Percentiles rank a stretch among this genome's conserved stretches.
phyloP scores from a whole-genome alignment of 192 early-diverging fungal species.

The Podila horticola region DNA sequence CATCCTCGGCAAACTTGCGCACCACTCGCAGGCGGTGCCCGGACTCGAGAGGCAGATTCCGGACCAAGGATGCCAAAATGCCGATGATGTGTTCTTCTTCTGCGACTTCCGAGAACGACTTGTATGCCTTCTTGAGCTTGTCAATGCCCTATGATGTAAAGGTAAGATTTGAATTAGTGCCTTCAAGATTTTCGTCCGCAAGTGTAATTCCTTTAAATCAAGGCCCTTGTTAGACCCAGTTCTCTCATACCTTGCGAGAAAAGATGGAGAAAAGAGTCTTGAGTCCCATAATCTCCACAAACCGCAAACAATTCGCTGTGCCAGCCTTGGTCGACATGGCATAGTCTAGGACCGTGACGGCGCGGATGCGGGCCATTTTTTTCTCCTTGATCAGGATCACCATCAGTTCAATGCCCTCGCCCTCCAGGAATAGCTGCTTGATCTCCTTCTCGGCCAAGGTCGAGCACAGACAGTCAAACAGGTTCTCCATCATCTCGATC shows the following conservation, averaged over 20 bases:
- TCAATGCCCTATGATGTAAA: slow-evolving; percentile 66
- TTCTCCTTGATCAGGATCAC: slow-evolving; percentile 90
- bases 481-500: slow-evolving; percentile 92
- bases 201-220: too few relatives aligned
- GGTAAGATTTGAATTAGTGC: not conserved
- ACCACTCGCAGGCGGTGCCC: slow-evolving; percentile 77
- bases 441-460: slow-evolving; percentile 72
- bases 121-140: slow-evolving; percentile 83
- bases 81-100: slow-evolving; percentile 91
- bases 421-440: slow-evolving; percentile 80
- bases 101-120: slow-evolving; percentile 78
- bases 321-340: slow-evolving; percentile 67
- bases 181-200: not conserved
- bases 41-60: slow-evolving; percentile 66
- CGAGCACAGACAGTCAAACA: slow-evolving; percentile 85
- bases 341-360: slow-evolving; percentile 90
- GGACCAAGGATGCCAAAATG: slow-evolving; percentile 84
- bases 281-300: slow-evolving; percentile 85
- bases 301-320: slow-evolving; percentile 68
- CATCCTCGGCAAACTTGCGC: slow-evolving; percentile 84
- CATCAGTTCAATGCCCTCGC: slow-evolving; percentile 93
- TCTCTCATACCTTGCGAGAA: slow-evolving; percentile 70
- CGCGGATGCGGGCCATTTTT: slow-evolving; percentile 80
- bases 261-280: slow-evolving; percentile 89
- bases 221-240: too few relatives aligned